These are phyloP conservation scores for Penicillium sp. DNA, from an alignment of 2,329 filamentous ascomycete genomes.

Conservation along the genomic window DNA sequence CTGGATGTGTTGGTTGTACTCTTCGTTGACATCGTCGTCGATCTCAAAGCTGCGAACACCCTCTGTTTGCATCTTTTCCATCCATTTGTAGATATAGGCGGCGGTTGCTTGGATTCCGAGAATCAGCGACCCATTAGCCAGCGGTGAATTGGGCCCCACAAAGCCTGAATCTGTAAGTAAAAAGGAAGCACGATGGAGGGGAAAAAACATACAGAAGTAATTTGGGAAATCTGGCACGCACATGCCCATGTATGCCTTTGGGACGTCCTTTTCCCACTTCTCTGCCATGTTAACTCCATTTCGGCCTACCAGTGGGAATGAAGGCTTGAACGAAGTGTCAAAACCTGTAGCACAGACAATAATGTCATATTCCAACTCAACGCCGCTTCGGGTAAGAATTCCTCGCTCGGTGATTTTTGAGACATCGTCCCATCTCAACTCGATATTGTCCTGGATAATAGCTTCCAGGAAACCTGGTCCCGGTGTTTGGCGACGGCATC, in stretches of 20 bases:
- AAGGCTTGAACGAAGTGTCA: slow-evolving; percentile 38
- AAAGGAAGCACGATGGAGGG: neutral
- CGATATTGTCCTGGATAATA: slow-evolving; percentile 24
- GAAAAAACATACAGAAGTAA: slow-evolving; percentile 16
- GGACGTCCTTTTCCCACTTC: slow-evolving; percentile 18
- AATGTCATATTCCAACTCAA: slow-evolving; percentile 26
- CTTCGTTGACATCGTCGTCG: neutral
- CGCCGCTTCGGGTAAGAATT: slow-evolving; percentile 18
- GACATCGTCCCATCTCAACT: slow-evolving; percentile 20
- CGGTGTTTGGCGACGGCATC: slow-evolving; percentile 30
- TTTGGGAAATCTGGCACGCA: slow-evolving; percentile 24
- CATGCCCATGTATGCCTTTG: slow-evolving; percentile 26
- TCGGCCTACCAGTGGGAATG: slow-evolving; percentile 35
- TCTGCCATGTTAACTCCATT: slow-evolving; percentile 21
- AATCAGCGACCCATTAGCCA: neutral
- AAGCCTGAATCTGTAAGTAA: neutral
- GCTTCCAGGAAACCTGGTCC: slow-evolving; percentile 31
- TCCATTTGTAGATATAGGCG: neutral
- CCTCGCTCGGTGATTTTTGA: slow-evolving; percentile 22
- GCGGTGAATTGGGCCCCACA: neutral
- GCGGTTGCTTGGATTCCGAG: neutral
- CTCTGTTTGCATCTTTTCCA: slow-evolving; percentile 1
- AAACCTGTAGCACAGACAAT: slow-evolving; percentile 45
- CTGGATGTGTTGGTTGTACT: neutral
- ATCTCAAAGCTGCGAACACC: neutral